Percentiles rank a stretch among this genome's conserved stretches.
phyloP scores from a whole-genome alignment of 495 filamentous ascomycete genomes.

The Usnea hakonensis region DNA sequence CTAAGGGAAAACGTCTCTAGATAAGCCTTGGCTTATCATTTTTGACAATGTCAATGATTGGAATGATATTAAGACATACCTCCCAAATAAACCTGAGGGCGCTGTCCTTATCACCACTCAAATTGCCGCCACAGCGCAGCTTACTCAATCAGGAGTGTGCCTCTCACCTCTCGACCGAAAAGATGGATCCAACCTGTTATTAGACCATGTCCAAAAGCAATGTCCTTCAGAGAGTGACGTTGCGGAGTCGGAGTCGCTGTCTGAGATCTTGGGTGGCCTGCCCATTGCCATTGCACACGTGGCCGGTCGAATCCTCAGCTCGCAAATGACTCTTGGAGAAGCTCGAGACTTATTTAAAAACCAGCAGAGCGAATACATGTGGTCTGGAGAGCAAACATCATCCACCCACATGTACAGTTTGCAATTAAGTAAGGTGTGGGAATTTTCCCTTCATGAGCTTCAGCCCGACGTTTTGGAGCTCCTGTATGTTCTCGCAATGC shows the following conservation, averaged over 20 bases:
- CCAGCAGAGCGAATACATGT: neutral
- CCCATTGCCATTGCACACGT: neutral
- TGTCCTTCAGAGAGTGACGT: neutral
- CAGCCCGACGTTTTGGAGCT: no score
- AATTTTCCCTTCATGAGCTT: no score
- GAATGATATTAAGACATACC: neutral
- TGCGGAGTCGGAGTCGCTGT: neutral
- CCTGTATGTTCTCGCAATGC: no score
- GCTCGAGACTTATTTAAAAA: neutral
- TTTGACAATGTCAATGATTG: neutral
- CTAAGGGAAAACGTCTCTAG: no score
- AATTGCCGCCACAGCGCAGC: neutral
- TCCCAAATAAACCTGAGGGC: neutral
- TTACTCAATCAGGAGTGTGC: neutral
- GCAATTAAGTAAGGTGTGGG: neutral
- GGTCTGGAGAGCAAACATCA: neutral
- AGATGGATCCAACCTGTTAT: neutral
- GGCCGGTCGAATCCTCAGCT: neutral
- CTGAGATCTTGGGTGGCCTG: neutral
- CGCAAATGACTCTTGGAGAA: neutral
- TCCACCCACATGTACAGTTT: no score
- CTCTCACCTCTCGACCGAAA: neutral
- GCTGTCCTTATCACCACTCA: neutral
- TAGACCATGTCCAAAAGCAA: neutral
- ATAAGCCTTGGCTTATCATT: neutral